Evolutionary conservation across 208 protist genomes (phyloP), one percentile per base, ranked within the genome.

Genomic region (Acanthamoeba rhysodes): DNA sequence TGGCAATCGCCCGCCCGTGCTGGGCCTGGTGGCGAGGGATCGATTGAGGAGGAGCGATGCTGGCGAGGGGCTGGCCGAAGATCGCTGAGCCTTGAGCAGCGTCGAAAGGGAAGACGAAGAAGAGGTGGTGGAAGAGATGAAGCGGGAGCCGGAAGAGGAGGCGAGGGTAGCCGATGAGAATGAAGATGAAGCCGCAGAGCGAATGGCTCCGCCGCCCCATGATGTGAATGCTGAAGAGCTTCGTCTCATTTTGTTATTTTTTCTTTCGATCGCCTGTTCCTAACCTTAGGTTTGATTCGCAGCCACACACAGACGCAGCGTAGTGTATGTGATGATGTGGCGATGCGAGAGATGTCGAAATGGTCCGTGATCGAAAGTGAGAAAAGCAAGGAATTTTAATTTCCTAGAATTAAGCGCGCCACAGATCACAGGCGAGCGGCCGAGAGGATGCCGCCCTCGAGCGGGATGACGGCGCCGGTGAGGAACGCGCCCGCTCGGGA

Each of bases 361-460:
- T 10, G 4, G 55, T 20, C 55, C 20, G 0, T 4, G 18, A 57
- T 22, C 53, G 24, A n/a, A 66, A 66, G 24, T 29, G 59, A 66
- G 59, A 66, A 66, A 66, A 66, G 24, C 59, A 66, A 29, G 59
- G 20, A 66, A 24, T 24, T n/a, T 12, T 8, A 66, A n/a, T 66
- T 66, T 66, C 59, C 24, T 66, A 0, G 59, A 66, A 66, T 24
- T 12, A 1, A 14, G 0, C 59, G 55, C 16, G 18, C 20, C 18
- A 27, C 4, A 22, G 4, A 1, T 84, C 57, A 85, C 41, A 85
- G 34, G 45, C 78, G 78, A 32, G 78, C 78, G 37, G 78, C 37
- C 1, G 78, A 48, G 78, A 85, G 78, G 45, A 85, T 53, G 57
- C 95, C 95, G 68, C 95, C 95, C 22, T 96, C 95, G 4, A 96